Percentiles rank a stretch among this genome's conserved stretches.
Conservation (phyloP, 1,284 basidiomycete genomes). For the Xerocomus minutiporus region DNA sequence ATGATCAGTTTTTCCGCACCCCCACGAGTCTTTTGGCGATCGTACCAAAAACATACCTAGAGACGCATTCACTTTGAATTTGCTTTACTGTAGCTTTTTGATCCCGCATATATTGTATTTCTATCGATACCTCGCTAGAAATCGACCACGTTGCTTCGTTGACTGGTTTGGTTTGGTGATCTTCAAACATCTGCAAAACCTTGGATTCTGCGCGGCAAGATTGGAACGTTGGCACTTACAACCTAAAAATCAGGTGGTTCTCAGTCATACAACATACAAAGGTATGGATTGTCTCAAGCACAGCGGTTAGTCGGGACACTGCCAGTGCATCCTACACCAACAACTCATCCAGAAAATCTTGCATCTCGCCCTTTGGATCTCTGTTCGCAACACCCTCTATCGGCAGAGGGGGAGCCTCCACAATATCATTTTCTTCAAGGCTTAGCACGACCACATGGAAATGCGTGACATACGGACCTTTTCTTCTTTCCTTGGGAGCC, state of each 20-base stretch:
- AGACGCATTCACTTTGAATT: constrained; percentile 5
- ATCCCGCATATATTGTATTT: not conserved
- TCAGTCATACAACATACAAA: not conserved
- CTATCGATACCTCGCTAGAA: not conserved
- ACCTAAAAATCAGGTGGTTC: not conserved
- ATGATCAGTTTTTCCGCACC: not conserved
- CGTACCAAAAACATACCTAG: not conserved
- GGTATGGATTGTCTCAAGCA: not conserved
- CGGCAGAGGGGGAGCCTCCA: constrained; percentile 57
- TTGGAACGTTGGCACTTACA: too few relatives aligned
- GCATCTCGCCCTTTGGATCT: constrained; percentile 56
- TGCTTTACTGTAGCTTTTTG: too few relatives aligned
- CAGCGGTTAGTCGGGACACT: not conserved
- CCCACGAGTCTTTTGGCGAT: not conserved
- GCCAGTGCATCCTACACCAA: constrained; percentile 35
- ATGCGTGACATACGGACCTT: constrained; percentile 29
- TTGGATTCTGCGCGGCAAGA: too few relatives aligned
- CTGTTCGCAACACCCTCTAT: constrained; percentile 39
- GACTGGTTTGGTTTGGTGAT: not conserved
- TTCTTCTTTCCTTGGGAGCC: constrained; percentile 30
- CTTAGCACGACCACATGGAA: constrained; percentile 6
- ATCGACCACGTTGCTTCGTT: not conserved
- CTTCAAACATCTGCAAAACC: too few relatives aligned
- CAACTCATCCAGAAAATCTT: constrained; percentile 70
- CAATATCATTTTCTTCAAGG: constrained; percentile 29